These are phyloP conservation scores for Flaveria trinervia DNA, from an alignment of 129 eudicot genomes.

Conservation along the genomic window DNA sequence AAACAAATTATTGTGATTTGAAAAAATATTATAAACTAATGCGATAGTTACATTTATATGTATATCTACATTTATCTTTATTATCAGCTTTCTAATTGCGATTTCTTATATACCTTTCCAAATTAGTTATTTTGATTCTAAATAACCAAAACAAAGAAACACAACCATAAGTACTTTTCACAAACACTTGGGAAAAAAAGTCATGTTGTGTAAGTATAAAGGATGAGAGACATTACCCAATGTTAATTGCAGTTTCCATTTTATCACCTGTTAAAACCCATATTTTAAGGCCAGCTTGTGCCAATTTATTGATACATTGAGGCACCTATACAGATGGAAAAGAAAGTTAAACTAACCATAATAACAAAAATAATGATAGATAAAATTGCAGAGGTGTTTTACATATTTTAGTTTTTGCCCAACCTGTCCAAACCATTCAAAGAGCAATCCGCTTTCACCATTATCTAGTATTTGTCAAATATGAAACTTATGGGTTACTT, in stretches of 20 bases:
- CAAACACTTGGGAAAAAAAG: not conserved
- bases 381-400: not conserved
- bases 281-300: constrained; percentile 96
- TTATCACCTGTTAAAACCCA: constrained; percentile 99
- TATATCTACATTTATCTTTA: not conserved
- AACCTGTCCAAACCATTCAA: not conserved
- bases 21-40: not conserved
- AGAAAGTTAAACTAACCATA: not conserved
- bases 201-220: not conserved
- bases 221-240: constrained; percentile 62
- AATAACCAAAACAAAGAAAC: not conserved
- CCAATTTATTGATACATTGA: constrained; percentile 96
- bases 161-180: too few species aligned
- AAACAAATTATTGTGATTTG: not conserved
- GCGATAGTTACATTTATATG: not conserved
- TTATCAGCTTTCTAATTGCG: not conserved
- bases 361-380: not conserved
- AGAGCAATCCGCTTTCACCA: not conserved
- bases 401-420: not conserved
- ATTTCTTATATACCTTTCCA: not conserved
- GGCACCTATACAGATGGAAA: constrained; percentile 64
- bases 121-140: not conserved
- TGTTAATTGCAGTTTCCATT: constrained; percentile 99
- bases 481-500: too few species aligned
- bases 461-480: not conserved